Evolutionary conservation across 441 rosid genomes (phyloP).

Genomic region (Theobroma grandiflorum): DNA sequence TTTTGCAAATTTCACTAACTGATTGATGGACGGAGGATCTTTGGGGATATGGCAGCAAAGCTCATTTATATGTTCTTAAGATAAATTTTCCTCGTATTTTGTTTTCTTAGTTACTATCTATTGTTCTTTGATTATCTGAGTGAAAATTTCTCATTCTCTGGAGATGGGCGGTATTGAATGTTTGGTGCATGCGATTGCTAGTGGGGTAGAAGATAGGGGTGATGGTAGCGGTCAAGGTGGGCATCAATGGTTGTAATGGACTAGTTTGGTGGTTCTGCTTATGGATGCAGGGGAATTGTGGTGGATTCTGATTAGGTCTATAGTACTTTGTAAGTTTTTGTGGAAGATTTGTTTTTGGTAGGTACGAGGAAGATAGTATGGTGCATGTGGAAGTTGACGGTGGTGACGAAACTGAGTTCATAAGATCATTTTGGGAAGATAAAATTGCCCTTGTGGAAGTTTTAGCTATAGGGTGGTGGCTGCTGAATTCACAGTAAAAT

Average conservation of each 20-base stretch:
- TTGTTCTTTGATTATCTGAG: background rate
- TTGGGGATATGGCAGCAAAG: background rate
- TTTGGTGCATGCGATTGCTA: background rate
- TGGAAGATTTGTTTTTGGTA: background rate
- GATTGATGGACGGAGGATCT: background rate
- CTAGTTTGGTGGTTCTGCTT: background rate
- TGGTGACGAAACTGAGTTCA: background rate
- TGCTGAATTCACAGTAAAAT: background rate
- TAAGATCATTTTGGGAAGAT: background rate
- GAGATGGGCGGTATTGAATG: background rate
- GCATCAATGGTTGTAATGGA: background rate
- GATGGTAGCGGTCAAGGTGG: background rate
- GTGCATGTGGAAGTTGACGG: slow-evolving; percentile 2
- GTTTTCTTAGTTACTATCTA: background rate
- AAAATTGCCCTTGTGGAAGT: background rate
- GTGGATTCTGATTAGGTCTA: background rate
- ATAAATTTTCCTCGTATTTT: background rate
- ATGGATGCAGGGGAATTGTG: background rate
- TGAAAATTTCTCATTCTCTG: background rate
- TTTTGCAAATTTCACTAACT: background rate
- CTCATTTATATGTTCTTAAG: background rate
- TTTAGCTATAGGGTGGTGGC: background rate
- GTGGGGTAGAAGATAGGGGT: background rate
- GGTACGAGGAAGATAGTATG: background rate
- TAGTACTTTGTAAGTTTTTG: background rate